Base-by-base conservation (phyloP, 192 early-diverging fungal genomes). In the Glomus cerebriforme region DNA sequence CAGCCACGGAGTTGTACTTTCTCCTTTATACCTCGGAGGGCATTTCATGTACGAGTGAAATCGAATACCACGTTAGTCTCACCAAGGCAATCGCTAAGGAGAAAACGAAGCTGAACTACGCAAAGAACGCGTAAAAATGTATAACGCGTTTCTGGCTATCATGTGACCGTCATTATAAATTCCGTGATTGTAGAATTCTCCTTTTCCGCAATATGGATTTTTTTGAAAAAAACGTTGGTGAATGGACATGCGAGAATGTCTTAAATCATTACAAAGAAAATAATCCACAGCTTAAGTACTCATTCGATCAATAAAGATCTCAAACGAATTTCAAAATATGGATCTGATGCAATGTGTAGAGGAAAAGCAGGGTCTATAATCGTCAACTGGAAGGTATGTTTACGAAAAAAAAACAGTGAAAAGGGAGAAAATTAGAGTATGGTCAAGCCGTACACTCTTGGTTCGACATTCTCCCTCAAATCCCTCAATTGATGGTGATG, bases 401-500 rank as follows among this genome's bases (percentile, higher is more conserved):
- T 60, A 74, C 54, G 24, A 74, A 35, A 74, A 74, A 74, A 59
- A 74, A 7, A 32, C 58, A 54, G 54, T 7, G 19, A 71, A 71
- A 73, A 70, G 68, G 49, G 29, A 59, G 73, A 60, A 74, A 32
- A 45, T 74, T 74, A 59, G 29, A 73, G 49, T 73, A 54, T 54
- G 29, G 73, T 54, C 58, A 74, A 74, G 73, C 73, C 58, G 32
- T 74, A 74, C 73, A n/a, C n/a, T n/a, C n/a, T n/a, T n/a, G n/a
- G n/a, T n/a, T n/a, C n/a, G n/a, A n/a, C n/a, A n/a, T n/a, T n/a
- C n/a, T n/a, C n/a, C n/a, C n/a, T n/a, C n/a, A n/a, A n/a, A n/a
- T n/a, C n/a, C n/a, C n/a, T n/a, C n/a, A n/a, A n/a, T n/a, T n/a
- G n/a, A n/a, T n/a, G 37, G 37, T 39, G 37, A 39, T 39, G 7